phyloP scores from a whole-genome alignment of 2,329 filamentous ascomycete species.

The Aureobasidium mangrovei region DNA sequence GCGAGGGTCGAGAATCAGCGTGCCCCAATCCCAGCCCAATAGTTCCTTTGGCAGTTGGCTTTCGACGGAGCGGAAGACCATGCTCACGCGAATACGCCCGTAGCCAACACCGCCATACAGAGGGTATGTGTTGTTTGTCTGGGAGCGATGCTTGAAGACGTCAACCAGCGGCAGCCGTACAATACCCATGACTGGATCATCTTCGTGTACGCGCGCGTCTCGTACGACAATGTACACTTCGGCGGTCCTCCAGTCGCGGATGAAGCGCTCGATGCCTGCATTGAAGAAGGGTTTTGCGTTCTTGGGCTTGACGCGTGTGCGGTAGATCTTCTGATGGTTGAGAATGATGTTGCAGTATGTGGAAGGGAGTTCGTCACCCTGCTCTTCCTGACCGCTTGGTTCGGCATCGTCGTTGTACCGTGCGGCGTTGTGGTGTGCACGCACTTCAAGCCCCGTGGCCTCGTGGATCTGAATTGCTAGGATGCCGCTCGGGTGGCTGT shows the following conservation, averaged over 20 bases:
- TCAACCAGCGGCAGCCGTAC: constrained; percentile 58
- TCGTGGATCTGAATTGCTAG: constrained; percentile 65
- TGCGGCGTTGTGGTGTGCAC: constrained; percentile 48
- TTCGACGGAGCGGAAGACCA: constrained; percentile 64
- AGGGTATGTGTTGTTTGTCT: constrained; percentile 58
- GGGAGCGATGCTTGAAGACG: constrained; percentile 53
- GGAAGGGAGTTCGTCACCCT: constrained; percentile 56
- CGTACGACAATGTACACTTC: constrained; percentile 61
- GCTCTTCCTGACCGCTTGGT: constrained; percentile 51
- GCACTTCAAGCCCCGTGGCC: constrained; percentile 58
- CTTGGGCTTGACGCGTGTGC: constrained; percentile 66
- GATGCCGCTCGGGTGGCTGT: constrained; percentile 55
- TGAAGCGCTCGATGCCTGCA: constrained; percentile 63
- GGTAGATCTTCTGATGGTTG: constrained; percentile 62
- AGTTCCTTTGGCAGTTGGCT: constrained; percentile 51
- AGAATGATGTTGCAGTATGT: constrained; percentile 65
- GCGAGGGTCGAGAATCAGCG: constrained; percentile 52
- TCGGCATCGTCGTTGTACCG: constrained; percentile 40
- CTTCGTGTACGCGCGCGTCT: constrained; percentile 59
- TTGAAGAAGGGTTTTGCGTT: constrained; percentile 74
- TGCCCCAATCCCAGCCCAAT: constrained; percentile 64
- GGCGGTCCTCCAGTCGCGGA: constrained; percentile 57
- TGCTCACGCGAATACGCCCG: constrained; percentile 57
- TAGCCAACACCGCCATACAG: constrained; percentile 65
- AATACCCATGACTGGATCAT: constrained; percentile 60